A percentile compares a stretch with the other conserved stretches of the same genome.
Conservation (phyloP, 2,329 filamentous ascomycete genomes). For the Coleophoma eucalyptorum region DNA sequence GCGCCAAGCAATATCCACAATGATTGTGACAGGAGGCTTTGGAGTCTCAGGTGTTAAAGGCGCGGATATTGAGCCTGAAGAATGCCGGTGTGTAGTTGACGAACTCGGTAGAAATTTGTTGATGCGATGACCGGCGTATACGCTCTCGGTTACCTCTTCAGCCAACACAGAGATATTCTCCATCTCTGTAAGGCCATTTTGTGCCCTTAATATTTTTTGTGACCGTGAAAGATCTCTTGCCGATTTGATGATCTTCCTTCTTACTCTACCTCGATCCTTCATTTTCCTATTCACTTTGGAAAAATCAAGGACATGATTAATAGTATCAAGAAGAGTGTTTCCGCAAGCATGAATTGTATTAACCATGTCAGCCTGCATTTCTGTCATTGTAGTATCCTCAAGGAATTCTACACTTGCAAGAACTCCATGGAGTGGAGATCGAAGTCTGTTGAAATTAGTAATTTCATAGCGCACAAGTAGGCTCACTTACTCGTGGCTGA, state of each 20-base stretch:
- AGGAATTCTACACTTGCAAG: conserved; percentile 50
- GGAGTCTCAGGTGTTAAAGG: background rate
- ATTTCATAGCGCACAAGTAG: too few species aligned
- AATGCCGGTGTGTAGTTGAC: too few species aligned
- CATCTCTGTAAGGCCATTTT: conserved; percentile 4
- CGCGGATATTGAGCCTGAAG: too few species aligned
- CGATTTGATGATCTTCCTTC: too few species aligned
- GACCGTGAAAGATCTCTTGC: too few species aligned
- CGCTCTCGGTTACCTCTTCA: conserved; percentile 27
- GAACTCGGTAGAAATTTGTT: too few species aligned
- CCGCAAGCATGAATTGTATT: conserved; percentile 47
- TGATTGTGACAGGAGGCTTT: conserved; percentile 34
- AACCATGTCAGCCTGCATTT: conserved; percentile 42
- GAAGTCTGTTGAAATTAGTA: conserved; percentile 26
- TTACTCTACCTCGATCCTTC: conserved; percentile 4
- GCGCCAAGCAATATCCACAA: conserved; percentile 46
- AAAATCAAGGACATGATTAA: conserved; percentile 49
- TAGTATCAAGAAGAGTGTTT: conserved; percentile 47
- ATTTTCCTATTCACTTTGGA: conserved; percentile 45
- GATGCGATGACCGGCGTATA: conserved; percentile 22
- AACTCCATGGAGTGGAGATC: conserved; percentile 58
- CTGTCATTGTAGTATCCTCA: conserved; percentile 42
- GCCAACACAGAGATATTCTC: conserved; percentile 21
- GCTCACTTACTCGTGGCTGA: conserved; percentile 47
- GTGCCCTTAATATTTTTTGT: too few species aligned